A percentile compares a stretch with the other conserved stretches of the same genome.
Evolutionary conservation across 2,329 filamentous ascomycete genomes (phyloP).

Genomic region (Eutypa lata): DNA sequence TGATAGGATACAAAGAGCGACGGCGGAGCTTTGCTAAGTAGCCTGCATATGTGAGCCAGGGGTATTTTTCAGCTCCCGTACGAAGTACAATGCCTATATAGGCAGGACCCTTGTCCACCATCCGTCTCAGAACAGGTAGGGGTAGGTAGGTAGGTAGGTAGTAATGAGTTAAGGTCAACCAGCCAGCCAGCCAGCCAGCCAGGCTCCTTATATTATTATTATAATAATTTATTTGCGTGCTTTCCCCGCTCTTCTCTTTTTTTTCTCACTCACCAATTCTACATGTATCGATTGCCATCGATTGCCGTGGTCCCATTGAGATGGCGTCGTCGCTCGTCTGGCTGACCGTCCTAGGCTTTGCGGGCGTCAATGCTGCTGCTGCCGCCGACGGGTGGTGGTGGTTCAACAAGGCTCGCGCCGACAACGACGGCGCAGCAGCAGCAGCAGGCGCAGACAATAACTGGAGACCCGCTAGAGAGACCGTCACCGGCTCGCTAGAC

Average conservation of each 20-base stretch:
- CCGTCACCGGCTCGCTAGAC: conserved; percentile 12
- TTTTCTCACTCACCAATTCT: background rate
- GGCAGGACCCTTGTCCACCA: too few species aligned
- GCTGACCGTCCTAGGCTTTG: background rate
- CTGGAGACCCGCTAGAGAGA: conserved; percentile 26
- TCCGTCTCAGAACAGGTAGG: too few species aligned
- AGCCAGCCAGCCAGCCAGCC: too few species aligned
- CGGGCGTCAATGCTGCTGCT: background rate
- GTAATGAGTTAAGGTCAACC: too few species aligned
- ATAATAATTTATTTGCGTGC: too few species aligned
- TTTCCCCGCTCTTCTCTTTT: background rate
- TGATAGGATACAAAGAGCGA: too few species aligned
- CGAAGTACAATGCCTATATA: too few species aligned
- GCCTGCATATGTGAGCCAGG: too few species aligned
- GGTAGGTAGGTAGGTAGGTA: too few species aligned
- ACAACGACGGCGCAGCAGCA: background rate
- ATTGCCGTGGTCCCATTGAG: background rate
- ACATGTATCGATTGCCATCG: background rate
- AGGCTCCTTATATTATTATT: too few species aligned
- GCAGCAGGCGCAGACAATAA: conserved; percentile 6
- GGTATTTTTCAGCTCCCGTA: too few species aligned
- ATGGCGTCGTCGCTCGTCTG: background rate
- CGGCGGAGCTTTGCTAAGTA: too few species aligned
- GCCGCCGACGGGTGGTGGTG: background rate
- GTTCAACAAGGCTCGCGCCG: conserved; percentile 1